Percentiles rank a stretch among this genome's conserved stretches.
Conservation (phyloP, 2,329 filamentous ascomycete genomes). For the Alternaria brassicicola region DNA sequence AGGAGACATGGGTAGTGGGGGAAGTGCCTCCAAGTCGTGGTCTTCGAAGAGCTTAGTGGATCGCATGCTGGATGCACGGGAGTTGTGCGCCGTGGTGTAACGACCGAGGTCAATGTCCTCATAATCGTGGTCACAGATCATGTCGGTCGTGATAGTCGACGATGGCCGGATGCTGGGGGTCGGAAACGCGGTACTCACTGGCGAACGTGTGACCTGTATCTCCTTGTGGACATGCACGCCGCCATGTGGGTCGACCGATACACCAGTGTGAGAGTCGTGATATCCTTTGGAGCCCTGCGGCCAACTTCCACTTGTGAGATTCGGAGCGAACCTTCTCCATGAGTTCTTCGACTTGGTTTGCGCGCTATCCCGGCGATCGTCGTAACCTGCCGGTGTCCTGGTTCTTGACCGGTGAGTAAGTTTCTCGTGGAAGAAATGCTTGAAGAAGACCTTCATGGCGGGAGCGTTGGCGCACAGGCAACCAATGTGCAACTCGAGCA, state of each 20-base stretch:
- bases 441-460: constrained; percentile 43
- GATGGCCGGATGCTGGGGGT: not conserved
- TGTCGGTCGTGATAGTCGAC: constrained; percentile 22
- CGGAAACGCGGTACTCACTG: constrained; percentile 2
- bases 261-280: constrained; percentile 27
- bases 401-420: constrained; percentile 17
- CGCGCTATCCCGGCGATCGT: not conserved
- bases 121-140: constrained; percentile 25
- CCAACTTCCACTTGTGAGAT: constrained; percentile 12
- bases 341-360: constrained; percentile 3
- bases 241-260: constrained; percentile 31
- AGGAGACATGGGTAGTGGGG: constrained; percentile 19
- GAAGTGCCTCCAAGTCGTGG: constrained; percentile 22
- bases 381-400: not conserved
- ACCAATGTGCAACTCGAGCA: constrained; percentile 40
- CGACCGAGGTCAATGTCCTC: constrained; percentile 35
- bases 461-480: constrained; percentile 42
- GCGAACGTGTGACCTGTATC: constrained; percentile 17
- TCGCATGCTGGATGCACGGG: constrained; percentile 13
- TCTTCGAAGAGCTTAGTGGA: constrained; percentile 10
- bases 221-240: constrained; percentile 28
- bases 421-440: constrained; percentile 35
- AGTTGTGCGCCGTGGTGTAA: constrained; percentile 20
- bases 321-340: constrained; percentile 13
- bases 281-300: constrained; percentile 26